These are phyloP conservation scores for Claviceps pusilla DNA, from an alignment of 2,329 filamentous ascomycete genomes.

Conservation along the genomic window DNA sequence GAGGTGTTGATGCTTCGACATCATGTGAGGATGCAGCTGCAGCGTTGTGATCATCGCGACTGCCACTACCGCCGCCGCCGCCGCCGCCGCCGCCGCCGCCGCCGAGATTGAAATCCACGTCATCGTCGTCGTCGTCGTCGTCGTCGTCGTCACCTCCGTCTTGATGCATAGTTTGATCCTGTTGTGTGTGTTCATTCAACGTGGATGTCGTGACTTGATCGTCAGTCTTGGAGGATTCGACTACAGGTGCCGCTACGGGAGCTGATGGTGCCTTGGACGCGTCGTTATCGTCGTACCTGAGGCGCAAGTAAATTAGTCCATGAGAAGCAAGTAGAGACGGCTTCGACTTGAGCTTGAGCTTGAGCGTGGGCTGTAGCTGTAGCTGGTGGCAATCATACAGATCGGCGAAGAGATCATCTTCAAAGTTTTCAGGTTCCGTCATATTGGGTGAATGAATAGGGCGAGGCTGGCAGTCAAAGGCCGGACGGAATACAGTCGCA, in stretches of 20 bases:
- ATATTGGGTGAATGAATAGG: constrained; percentile 28
- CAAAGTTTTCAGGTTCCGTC: constrained; percentile 68
- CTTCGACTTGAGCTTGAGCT: not conserved
- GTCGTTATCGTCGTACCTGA: constrained; percentile 52
- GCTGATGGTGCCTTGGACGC: constrained; percentile 26
- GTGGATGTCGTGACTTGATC: constrained; percentile 11
- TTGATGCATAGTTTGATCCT: constrained; percentile 28
- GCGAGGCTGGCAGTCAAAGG: not conserved
- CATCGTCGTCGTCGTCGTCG: constrained; percentile 33
- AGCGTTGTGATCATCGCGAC: constrained; percentile 16
- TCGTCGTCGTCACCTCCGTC: constrained; percentile 25
- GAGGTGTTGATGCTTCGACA: constrained; percentile 16
- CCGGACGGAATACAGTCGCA: not conserved
- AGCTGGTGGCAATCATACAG: constrained; percentile 43
- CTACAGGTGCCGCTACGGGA: constrained; percentile 15
- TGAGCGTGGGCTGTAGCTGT: too few species aligned
- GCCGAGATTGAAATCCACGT: constrained; percentile 44
- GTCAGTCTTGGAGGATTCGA: constrained; percentile 15
- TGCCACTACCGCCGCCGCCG: constrained; percentile 24
- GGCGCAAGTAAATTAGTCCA: constrained; percentile 3
- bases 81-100: constrained; percentile 35
- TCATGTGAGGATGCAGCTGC: constrained; percentile 16
- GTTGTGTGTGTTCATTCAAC: constrained; percentile 6
- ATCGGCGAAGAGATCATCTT: constrained; percentile 92
- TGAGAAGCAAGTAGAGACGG: not conserved